Base-by-base conservation (phyloP, 805 yeast genomes). In the Kazachstania bromeliacearum region DNA sequence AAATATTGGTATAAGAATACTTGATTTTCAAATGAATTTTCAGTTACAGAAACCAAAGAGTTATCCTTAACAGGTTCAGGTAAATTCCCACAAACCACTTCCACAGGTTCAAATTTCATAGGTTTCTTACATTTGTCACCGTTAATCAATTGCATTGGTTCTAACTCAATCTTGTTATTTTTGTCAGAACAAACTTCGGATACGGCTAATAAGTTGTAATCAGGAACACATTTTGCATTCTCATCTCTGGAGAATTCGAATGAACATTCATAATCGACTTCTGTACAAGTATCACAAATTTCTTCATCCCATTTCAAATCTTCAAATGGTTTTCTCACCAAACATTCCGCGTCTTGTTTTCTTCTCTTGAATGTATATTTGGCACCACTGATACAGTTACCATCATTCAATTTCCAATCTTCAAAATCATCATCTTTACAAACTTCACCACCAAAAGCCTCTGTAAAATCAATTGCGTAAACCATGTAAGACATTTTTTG, bases 211-310 rank as follows among this genome's bases (percentile, higher is more conserved):
- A 50, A 37, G 9, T 42, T 33, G 17, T 35, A 43, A 35, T 57
- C 67, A 2, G 66, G 62, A 7, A 66, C 68, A 63, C 94, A 84
- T 2, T 57, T 53, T 2, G 70, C 71, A 13, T 59, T 47, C 0
- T 46, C 37, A 35, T 56, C 47, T 16, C 46, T 60, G 7, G 49
- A 45, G 45, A 71, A 75, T 15, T 78, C 79, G 31, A 58, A 64
- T 2, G 70, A 67, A 59, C 95, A 85, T 50, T 84, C 94, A 42
- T 70, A 77, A 53, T 85, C 95, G 5, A 50, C 45, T n/a, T 62
- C 68, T 0, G 73, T 58, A 62, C 95, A 85, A 13, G 62, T 57
- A 7, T 63, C 60, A 56, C 95, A 85, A 7, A 70, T 57, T 36
- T 72, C 79, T 40, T 72, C 75, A 18, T 53, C 48, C 7, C 66